Evolutionary conservation across 1,284 basidiomycete species (phyloP).

Genomic region (Sphaerobolus stellatus): DNA sequence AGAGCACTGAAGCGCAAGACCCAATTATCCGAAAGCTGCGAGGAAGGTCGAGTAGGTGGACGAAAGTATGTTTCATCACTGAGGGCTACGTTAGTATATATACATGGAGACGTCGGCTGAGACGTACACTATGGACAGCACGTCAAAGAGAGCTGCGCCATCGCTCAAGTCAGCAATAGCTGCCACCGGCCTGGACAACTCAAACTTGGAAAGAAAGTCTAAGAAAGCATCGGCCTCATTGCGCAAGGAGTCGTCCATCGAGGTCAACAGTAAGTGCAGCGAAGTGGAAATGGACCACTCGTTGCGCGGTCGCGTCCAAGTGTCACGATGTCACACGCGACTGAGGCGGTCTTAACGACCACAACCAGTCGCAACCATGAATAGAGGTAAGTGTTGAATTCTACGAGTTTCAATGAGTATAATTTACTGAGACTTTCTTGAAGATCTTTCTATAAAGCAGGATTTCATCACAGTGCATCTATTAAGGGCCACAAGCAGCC

Average conservation of each 20-base stretch:
- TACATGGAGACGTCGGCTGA: constrained; percentile 2
- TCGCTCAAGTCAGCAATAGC: constrained; percentile 69
- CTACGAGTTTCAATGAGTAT: too few species aligned
- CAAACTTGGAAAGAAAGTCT: constrained; percentile 74
- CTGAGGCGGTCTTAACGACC: too few species aligned
- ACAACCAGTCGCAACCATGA: too few species aligned
- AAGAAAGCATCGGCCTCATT: constrained; percentile 74
- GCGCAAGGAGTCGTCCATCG: constrained; percentile 5
- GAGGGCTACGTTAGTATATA: constrained; percentile 5
- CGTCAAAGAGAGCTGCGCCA: constrained; percentile 68
- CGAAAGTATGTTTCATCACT: constrained; percentile 82
- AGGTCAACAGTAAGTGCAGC: too few species aligned
- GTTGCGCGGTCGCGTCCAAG: too few species aligned
- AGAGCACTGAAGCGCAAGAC: constrained; percentile 81
- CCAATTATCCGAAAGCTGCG: constrained; percentile 80
- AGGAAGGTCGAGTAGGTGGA: constrained; percentile 51
- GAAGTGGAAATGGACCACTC: too few species aligned
- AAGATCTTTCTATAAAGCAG: too few species aligned
- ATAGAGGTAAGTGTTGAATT: too few species aligned
- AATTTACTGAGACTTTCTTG: too few species aligned
- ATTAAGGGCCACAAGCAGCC: too few species aligned
- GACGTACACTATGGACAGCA: constrained; percentile 69
- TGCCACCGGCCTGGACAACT: constrained; percentile 59
- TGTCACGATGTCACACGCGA: too few species aligned
- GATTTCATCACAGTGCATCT: too few species aligned